Evolutionary conservation across 768 basidiomycete genomes (phyloP), one percentile per base, ranked within the genome.

Genomic region (Amanita muscaria): DNA sequence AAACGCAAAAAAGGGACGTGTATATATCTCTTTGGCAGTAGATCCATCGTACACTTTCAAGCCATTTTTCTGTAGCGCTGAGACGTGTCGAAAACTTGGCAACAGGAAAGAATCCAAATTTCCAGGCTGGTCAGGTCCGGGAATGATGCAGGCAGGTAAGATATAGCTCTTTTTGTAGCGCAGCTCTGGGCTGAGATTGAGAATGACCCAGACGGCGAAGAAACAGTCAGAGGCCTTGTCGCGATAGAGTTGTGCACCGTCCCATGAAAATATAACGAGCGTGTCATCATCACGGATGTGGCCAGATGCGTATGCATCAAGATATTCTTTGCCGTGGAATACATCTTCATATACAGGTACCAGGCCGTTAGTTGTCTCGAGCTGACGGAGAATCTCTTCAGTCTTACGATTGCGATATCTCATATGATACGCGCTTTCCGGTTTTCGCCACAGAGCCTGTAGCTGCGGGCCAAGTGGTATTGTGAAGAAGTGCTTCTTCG

Each of bases 191-290:
- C 46, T 18, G 1, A 62, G 42, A 45, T 67, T 59, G 0, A 66
- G 9, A 0, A 72, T 29, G 1, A 72, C 43, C 65, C 64, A 69
- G 0, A 71, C 64, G 31, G 52, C 59, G 10, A 62, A 60, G 57
- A 57, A 61, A 41, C 59, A 60, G 47, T 64, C 60, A 3, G 67
- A 60, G 4, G 12, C 32, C 48, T 69, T 70, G 51, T 54, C 55
- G 3, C 42, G 43, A 46, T 68, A 69, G 3, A 73, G 60, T 45
- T 73, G 70, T 0, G 64, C 62, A 1, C 70, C 65, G 42, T 73
- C 65, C 10, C 68, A 51, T 0, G 67, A 70, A 0, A 64, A 46
- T 48, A 68, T 55, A 1, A 71, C 50, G 4, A 66, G 42, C 1
- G 59, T 60, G 33, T 70, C 62, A 42, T 54, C 48, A 4, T 44